Evolutionary conservation across 768 basidiomycete genomes (phyloP).

Genomic region (Kwoniella heveanensis): DNA sequence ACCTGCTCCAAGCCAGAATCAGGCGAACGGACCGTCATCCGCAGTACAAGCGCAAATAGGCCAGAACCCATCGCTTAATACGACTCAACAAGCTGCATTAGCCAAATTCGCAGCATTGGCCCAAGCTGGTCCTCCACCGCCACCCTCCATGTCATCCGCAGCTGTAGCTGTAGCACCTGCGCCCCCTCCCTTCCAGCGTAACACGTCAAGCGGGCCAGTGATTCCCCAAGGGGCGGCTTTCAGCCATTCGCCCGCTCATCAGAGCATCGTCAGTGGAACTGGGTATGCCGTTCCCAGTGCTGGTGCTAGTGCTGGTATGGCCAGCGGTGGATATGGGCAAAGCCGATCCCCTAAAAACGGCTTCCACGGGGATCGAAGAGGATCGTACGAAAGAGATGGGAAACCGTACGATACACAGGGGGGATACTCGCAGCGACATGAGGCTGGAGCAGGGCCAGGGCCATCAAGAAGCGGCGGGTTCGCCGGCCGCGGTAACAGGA

Average conservation of each 20-base stretch:
- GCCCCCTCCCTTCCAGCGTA: neutral
- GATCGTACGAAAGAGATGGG: neutral
- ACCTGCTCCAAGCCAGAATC: constrained; percentile 4
- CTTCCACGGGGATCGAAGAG: constrained; percentile 8
- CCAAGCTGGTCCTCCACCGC: constrained; percentile 18
- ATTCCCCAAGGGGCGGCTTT: neutral
- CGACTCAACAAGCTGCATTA: constrained; percentile 16
- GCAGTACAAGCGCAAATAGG: constrained; percentile 2
- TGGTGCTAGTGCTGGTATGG: too few species aligned
- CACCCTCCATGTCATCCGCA: too few species aligned
- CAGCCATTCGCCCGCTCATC: neutral
- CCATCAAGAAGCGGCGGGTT: neutral
- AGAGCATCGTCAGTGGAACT: neutral
- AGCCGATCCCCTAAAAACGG: constrained; percentile 8
- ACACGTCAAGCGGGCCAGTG: neutral
- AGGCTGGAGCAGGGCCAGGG: neutral
- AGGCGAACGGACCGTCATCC: neutral
- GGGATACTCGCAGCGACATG: neutral
- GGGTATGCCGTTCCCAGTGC: neutral
- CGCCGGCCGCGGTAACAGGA: neutral
- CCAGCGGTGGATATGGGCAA: neutral
- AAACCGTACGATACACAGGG: neutral
- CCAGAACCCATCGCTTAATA: constrained; percentile 14
- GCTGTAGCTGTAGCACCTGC: neutral
- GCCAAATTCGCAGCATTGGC: constrained; percentile 27